These are phyloP conservation scores for Amanita pseudoporphyria DNA, from an alignment of 768 basidiomycete species.

Conservation along the genomic window DNA sequence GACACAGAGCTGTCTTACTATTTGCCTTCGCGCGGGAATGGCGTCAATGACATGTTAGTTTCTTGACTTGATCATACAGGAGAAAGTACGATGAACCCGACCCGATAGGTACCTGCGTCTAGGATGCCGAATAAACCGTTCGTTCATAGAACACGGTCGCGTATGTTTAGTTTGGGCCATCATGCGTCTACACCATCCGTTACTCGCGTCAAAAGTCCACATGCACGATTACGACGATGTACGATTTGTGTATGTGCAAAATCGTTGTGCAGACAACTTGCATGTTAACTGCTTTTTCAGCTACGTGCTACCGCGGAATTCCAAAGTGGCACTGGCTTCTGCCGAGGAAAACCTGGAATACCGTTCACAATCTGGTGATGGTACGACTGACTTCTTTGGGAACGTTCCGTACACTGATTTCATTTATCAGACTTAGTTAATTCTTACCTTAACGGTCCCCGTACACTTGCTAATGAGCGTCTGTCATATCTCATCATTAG, in stretches of 20 bases:
- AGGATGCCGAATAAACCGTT: conserved; percentile 43
- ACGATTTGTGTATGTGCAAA: conserved; percentile 47
- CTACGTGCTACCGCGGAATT: conserved; percentile 33
- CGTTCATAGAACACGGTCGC: conserved; percentile 33
- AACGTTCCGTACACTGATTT: background rate
- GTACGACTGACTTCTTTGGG: conserved; percentile 21
- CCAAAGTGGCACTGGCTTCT: conserved; percentile 33
- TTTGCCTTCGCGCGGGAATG: conserved; percentile 65
- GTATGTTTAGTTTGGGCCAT: conserved; percentile 63
- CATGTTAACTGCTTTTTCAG: conserved; percentile 21
- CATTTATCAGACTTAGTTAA: conserved; percentile 44
- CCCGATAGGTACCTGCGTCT: conserved; percentile 67
- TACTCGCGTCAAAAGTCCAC: conserved; percentile 52
- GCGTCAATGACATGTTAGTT: conserved; percentile 81
- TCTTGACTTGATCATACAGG: background rate
- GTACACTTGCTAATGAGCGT: conserved; percentile 57
- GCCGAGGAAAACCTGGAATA: conserved; percentile 44
- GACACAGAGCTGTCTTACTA: conserved; percentile 76
- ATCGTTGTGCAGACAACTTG: background rate
- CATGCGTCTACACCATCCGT: conserved; percentile 58
- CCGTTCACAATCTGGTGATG: conserved; percentile 42
- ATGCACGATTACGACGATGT: conserved; percentile 59
- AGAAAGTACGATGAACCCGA: no score
- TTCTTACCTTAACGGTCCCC: conserved; percentile 66
- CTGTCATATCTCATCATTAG: conserved; percentile 58